Base-by-base conservation (phyloP, 2,329 filamentous ascomycete species). In the Penicillium sp. region DNA sequence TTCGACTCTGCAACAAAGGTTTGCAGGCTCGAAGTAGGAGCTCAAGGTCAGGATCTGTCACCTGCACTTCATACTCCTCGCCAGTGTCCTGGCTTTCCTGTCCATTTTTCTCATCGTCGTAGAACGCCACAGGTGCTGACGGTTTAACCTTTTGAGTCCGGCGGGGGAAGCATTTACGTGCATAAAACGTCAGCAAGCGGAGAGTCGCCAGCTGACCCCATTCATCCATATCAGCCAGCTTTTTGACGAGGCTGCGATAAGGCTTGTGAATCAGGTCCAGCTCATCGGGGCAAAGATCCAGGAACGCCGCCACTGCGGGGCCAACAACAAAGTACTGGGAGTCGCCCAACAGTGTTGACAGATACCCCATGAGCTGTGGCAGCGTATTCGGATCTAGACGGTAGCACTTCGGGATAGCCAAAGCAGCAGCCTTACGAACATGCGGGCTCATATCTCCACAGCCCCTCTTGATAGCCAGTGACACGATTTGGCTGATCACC, bases 201-300 rank as follows among this genome's bases (percentile, higher is more conserved):
- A 99, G 70, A 3, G 89, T 89, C 2, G 91, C 88, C 50, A 97
- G 74, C 75, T 99, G 94, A 40, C 92, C 89, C 94, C 94, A 99
- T 75, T 99, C 94, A 68, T 99, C 94, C 94, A 99, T 99, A 70
- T 99, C 94, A 22, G 97, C 91, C 48, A 97, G 77, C 78, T 97
- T 96, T 72, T 86, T 90, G 58, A 96, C 87, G 58, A 99, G 77
- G 34, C 84, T 81, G 47, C 90, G 85, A 75, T 97, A 99, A 69
- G 96, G 89, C 61, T 88, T 87, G 73, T 99, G 94, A 62, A 99
- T 86, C 55, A 99, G 77, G 69, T 97, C 92, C 59, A 96, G 82
- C 50, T 89, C 81, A 14, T 95, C 88, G 0, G 94, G 92, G 62
- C 93, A 97, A 27, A 97, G 81, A 60, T 96, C 91, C 72, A 95